Evolutionary conservation across 129 eudicot genomes (phyloP), one percentile per base, ranked within the genome.

Genomic region (Flaveria bidentis): DNA sequence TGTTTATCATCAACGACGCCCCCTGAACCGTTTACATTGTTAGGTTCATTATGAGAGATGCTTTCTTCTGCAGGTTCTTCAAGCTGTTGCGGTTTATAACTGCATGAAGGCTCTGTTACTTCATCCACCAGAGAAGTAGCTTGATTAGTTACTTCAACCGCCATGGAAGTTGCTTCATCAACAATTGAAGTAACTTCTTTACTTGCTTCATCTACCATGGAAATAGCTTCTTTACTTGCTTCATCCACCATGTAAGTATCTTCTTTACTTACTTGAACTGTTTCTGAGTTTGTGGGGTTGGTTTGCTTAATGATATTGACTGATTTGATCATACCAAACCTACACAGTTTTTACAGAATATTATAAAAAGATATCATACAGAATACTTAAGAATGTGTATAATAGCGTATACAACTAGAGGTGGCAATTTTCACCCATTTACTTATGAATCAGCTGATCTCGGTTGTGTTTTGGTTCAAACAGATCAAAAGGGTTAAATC

Each of bases 251-350:
- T 41, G 49, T 85, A 60, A 69, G 14, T 71, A 44, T 23, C 62
- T 57, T 44, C 76, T 68, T 78, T 72, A 44, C 41, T 36, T 9
- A 36, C 76, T 63, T 78, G 82, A 20, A 39, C 25, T 30, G 81
- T 79, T 44, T 91, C 84, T n/a, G 71, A 41, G 69, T 50, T 66
- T 12, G 69, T 58, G 39, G 84, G 22, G 58, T 26, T 33, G 26
- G 63, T 56, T 44, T 44, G 75, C 89, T 91, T 91, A 15, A 81
- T 82, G 70, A 91, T 71, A 78, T 95, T 89, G 51, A 91, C 66
- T 26, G 99, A 87, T 79, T 84, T 85, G 65, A 95, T 88, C 72
- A 92, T 75, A 58, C 99, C 99, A 82, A 95, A 95, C 88, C 99
- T 95, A 83, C 80, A 85, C 65, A 3, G 53, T n/a, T 6, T 44